A percentile compares a stretch with the other conserved stretches of the same genome.
phyloP scores from a whole-genome alignment of 2,329 filamentous ascomycete species.

The Claviceps quebecensis region DNA sequence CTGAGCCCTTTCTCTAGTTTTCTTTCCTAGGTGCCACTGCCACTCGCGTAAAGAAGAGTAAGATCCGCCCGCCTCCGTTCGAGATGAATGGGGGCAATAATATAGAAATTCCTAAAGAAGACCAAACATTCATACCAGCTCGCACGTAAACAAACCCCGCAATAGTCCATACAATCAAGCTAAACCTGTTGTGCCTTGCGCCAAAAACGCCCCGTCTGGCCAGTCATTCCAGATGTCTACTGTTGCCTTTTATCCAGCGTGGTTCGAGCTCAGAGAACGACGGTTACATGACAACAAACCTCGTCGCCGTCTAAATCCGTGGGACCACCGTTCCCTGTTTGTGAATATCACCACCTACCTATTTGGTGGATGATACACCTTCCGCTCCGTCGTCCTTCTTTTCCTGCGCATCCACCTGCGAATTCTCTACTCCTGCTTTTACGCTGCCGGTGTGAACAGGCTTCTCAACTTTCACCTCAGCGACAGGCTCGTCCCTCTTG shows the following conservation, averaged over 20 bases:
- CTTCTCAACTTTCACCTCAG: conserved; percentile 12
- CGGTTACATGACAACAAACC: neutral
- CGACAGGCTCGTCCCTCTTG: conserved; percentile 9
- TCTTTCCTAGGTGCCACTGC: no score
- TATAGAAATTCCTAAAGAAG: no score
- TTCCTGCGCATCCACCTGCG: conserved; percentile 21
- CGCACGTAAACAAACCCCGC: neutral
- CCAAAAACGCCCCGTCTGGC: conserved; percentile 9
- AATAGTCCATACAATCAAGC: conserved; percentile 3
- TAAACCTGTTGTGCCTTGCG: conserved; percentile 5
- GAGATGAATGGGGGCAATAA: no score
- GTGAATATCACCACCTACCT: conserved; percentile 10
- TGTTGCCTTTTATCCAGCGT: neutral
- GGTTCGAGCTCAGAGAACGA: neutral
- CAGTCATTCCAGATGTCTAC: neutral
- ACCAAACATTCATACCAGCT: neutral
- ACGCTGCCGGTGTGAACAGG: conserved; percentile 9
- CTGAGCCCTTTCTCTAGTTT: no score
- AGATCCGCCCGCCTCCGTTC: no score
- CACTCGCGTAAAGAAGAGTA: no score
- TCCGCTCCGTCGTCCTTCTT: conserved; percentile 15
- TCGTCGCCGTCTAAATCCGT: neutral
- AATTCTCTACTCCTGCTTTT: conserved; percentile 15
- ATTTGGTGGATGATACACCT: conserved; percentile 9
- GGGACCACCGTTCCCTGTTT: neutral